Evolutionary conservation across 805 yeast species (phyloP), one percentile per base, ranked within the genome.

Genomic region (Clavispora phyllophila): DNA sequence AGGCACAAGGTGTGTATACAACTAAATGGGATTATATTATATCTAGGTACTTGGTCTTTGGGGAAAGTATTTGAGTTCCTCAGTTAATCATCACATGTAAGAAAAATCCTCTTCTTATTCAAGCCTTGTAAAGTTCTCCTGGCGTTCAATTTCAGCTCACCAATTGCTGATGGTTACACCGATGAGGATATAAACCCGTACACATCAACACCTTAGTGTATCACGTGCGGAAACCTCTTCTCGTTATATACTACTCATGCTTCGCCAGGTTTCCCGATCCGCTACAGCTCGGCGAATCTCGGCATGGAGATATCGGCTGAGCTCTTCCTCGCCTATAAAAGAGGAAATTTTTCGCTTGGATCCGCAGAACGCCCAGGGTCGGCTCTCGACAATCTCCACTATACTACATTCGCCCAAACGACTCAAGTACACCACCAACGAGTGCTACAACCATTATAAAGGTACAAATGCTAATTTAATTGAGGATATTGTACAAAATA

Each of bases 371-470:
- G 13, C 8, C 17, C 31, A n/a, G 10, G 8, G 17, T 17, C 31
- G 19, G 33, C 33, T 29, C 13, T 15, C 13, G 13, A n/a, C 13
- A 9, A 14, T 35, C 19, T 14, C 26, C 25, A 14, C 12, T 3
- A 19, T 35, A 10, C 37, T 35, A 20, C 19, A 15, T 3, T n/a
- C 28, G 3, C 24, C 37, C 19, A 35, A 35, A 23, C 23, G 37
- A 35, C 37, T 22, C 27, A 35, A 35, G 24, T 35, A 35, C 37
- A 23, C 37, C 20, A 15, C 37, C 19, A 35, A 20, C 18, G 37
- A 35, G 12, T 35, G 37, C 27, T 35, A 22, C 37, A 35, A 15
- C 26, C 20, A 20, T 13, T 35, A 35, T 20, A 13, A 35, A 12
- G 20, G 9, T 4, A 14, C 19, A 14, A 8, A n/a, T 6, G n/a